Base-by-base conservation (phyloP, 164 flowering plant species). In the Vitis rotundifolia region DNA sequence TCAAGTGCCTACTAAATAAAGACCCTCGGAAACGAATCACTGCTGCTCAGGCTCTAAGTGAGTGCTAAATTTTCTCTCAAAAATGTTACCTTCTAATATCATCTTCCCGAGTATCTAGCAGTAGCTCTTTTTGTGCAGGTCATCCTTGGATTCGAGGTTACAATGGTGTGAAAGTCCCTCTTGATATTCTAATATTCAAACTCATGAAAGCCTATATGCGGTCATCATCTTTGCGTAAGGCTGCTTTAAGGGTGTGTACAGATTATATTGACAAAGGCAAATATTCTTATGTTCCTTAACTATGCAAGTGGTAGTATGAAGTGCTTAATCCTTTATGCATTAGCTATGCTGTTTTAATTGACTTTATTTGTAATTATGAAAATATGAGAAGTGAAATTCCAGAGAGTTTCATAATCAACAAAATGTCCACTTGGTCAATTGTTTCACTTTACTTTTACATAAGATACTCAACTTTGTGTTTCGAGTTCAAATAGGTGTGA, bases 211-310 rank as follows among this genome's bases (percentile, higher is more conserved):
- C 85, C 9, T 95, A 93, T 71, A 83, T 91, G 87, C 86, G 88
- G 8, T 93, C 99, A 54, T 93, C 98, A 60, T 76, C 97, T 74
- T 75, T 95, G 77, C 92, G 99, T 18, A 95, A 88, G 81, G 93
- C 99, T 78, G 98, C 98, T 71, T 84, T 95, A 75, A 85, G 82
- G 98, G 99, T 95, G 77, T 75, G 91, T 84, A 73, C 77, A 56
- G 47, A 49, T 72, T 59, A 55, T 61, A 48, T 58, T 61, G 31
- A 18, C 14, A 9, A 73, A 29, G 9, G 15, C 37, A 58, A 9
- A 50, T 8, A 37, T 2, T 16, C 8, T 57, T 68, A 9, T 22
- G 26, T 47, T 28, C 16, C 2, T 63, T 1, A 13, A 11, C 10
- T 61, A 13, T 70, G 12, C 59, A 11, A 15, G 1, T 63, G 37